Base-by-base conservation (phyloP, 1,284 basidiomycete species). In the Tilletia indica region DNA sequence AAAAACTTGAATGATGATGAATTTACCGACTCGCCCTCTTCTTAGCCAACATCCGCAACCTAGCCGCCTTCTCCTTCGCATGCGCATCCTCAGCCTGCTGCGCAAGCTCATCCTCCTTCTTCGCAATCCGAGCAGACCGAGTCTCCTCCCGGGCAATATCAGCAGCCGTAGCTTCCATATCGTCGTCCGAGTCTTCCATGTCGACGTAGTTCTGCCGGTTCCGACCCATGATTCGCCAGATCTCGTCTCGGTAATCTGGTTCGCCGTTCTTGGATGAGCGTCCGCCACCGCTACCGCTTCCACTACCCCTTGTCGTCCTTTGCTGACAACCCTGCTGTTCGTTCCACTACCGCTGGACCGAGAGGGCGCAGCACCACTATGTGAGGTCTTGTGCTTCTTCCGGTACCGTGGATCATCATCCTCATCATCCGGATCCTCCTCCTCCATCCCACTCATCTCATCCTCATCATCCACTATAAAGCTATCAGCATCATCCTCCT, bases 111-210 rank as follows among this genome's bases (percentile, higher is more conserved):
- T 83, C 81, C 42, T 83, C 81, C 54, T 77, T 72, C 3, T 77
- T 70, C 3, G 78, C 81, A 39, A 76, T 72, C 64, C 69, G 72
- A 0, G 80, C 74, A 45, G 78, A 78, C 25, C 78, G 74, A 64
- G 74, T 67, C 71, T 83, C 82, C 49, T 83, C 82, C 51, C 73
- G 71, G 25, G 77, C 66, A 61, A 83, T 78, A 34, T 75, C 77
- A 0, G 70, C 73, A 8, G 80, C 78, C 31, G 79, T 81, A 3
- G 82, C 82, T 63, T 83, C 82, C 82, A 83, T 83, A 31, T 83
- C 82, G 68, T 73, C 72, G 34, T 64, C 61, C 16, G 31, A 34
- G 42, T 82, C 80, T 68, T 82, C 79, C 74, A 78, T 79, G 48
- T 80, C 78, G 47, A 78, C 74, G 49, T 78, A 74, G 70, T 74